Base-by-base conservation (phyloP, 768 basidiomycete species). In the Lyophyllum atratum region DNA sequence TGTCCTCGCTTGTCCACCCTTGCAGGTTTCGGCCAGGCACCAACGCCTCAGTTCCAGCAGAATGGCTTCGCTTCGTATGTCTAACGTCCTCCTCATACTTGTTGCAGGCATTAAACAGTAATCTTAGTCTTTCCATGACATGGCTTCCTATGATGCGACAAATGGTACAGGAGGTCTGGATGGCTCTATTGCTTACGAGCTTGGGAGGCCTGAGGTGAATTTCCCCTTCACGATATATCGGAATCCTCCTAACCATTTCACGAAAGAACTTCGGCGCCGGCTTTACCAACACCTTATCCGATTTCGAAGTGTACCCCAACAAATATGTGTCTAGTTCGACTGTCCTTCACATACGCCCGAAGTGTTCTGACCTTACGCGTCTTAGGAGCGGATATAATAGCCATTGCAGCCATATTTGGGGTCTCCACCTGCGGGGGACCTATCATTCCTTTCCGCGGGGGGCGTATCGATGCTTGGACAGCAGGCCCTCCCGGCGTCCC, bases 111-210 rank as follows among this genome's bases (percentile, higher is more conserved):
- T 15, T 29, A 15, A 14, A 54, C 48, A 21, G 26, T 17, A 10
- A 49, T 54, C 49, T 21, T 42, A 80, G 78, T 76, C 79, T 29
- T 82, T 80, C 60, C 81, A 83, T 62, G 81, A 83, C 65, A 75
- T 77, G 71, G 72, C 79, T 19, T 79, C 80, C 7, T 72, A 79
- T 50, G 74, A 82, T 59, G 68, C 69, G 26, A 68, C 73, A n/a
- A 71, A 74, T 62, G 80, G 79, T 8, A 73, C 72, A 1, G 82
- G 80, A 21, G 81, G 82, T n/a, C 42, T 83, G 52, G 82, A 83
- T 56, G 78, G 77, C 21, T 80, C 79, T 8, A 73, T 83, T 55
- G 75, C 70, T 21, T 81, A 79, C 52, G 82, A 83, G 63, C 70
- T 78, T 19, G 70, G 68, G 46, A 66, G 76, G 46, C 8, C 67